Base-by-base conservation (phyloP, 2,329 filamentous ascomycete species). In the Aspergillus novoparasiticus region DNA sequence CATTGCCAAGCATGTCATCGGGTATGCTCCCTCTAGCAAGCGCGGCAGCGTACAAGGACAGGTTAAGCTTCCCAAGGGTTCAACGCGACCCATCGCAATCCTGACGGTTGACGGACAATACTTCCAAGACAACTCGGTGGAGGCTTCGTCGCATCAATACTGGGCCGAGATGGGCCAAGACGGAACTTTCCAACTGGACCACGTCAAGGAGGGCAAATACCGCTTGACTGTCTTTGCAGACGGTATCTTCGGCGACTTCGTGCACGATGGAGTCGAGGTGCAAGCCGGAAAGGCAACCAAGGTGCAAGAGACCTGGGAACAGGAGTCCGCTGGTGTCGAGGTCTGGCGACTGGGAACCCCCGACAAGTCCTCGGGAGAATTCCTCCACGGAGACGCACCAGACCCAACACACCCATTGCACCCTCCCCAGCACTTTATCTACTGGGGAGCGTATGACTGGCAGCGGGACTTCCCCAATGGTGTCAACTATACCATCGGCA, bases 311-410 rank as follows among this genome's bases (percentile, higher is more conserved):
- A 75, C 67, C 43, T 89, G 87, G 86, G 74, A 71, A 2, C 80
- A 85, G 54, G 87, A 89, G 67, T 81, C 79, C 0, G 80, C 83
- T 0, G 87, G 87, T 2, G 82, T 71, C 0, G 87, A 90, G 68
- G 75, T 90, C 60, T 90, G 85, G 83, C 82, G 87, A 23, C 84
- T 90, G 55, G 88, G 87, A 3, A 86, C 80, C 0, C 88, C 88
- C 0, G 87, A 89, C 67, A 87, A 88, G 69, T 84, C 81, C 9
- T 82, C 82, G 4, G 87, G 86, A 19, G 87, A 90, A 70, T 89
- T 84, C 71, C 80, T 79, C 11, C 87, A 89, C 68, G 87, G 88
- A 16, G 80, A 84, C 67, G 80, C 79, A 6, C 79, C 70, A 0
- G 84, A 87, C 57, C 70, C 73, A 1, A 79, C 78, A 0, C 82